Percentiles rank a stretch among this genome's conserved stretches.
phyloP scores from a whole-genome alignment of 192 early-diverging fungal species.

The Fimicolochytrium jonesii region DNA sequence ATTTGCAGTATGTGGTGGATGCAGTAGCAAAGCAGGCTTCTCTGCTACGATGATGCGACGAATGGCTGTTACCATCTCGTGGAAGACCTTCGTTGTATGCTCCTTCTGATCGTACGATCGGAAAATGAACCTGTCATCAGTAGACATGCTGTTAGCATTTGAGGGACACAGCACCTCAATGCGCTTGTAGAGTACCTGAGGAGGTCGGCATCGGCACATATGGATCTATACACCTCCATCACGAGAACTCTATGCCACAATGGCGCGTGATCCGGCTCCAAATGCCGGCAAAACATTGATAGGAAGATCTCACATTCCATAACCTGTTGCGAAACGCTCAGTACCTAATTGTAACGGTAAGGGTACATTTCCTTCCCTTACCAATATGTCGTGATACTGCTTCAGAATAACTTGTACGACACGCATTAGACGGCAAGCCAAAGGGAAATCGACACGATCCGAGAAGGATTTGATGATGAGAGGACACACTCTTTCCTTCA shows the following conservation, averaged over 20 bases:
- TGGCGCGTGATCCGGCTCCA: conserved; percentile 70
- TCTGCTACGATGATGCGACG: conserved; percentile 68
- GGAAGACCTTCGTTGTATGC: conserved; percentile 70
- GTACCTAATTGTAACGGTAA: not conserved
- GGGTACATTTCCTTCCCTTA: conserved; percentile 18
- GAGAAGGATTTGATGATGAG: conserved; percentile 89
- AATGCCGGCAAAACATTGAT: conserved; percentile 76
- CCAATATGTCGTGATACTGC: conserved; percentile 67
- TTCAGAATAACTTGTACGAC: conserved; percentile 76
- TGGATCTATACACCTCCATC: conserved; percentile 72
- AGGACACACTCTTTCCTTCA: conserved; percentile 84
- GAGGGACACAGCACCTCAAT: not conserved
- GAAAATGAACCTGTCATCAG: conserved; percentile 63
- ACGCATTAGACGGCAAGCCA: conserved; percentile 77
- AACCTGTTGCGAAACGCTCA: conserved; percentile 44
- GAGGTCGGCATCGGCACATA: conserved; percentile 58
- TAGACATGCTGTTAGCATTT: no score
- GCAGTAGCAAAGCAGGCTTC: conserved; percentile 49
- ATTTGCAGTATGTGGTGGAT: conserved; percentile 7
- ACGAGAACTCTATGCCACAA: conserved; percentile 76
- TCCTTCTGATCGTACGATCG: conserved; percentile 71
- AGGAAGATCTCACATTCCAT: conserved; percentile 95
- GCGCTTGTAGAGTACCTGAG: no score
- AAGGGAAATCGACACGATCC: conserved; percentile 78
- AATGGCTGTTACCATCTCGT: conserved; percentile 75